Evolutionary conservation across 805 yeast species (phyloP).

Genomic region (Ogataea angusta): DNA sequence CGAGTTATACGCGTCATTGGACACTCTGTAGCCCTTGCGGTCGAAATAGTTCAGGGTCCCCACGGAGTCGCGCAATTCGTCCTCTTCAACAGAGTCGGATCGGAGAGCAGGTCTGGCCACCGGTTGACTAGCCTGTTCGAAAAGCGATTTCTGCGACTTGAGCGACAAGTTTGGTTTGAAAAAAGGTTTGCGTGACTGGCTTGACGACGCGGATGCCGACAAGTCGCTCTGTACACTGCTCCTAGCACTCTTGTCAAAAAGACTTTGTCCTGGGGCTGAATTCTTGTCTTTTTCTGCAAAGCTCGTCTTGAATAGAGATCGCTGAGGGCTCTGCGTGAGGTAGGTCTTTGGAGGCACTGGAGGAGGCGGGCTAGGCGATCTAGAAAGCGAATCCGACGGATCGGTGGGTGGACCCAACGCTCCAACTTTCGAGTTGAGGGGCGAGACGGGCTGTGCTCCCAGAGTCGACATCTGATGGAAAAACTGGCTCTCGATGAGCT

Average conservation of each 20-base stretch:
- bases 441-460: neutral
- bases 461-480: conserved; percentile 8
- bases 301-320: conserved; percentile 1
- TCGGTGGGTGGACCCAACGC: neutral
- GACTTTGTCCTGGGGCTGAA: no score
- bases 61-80: conserved; percentile 13
- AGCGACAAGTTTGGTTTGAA: conserved; percentile 9
- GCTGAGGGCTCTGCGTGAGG: neutral
- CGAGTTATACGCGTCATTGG: conserved; percentile 7
- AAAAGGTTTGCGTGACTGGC: conserved; percentile 5
- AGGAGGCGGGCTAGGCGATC: conserved; percentile 10
- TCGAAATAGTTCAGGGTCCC: conserved; percentile 12
- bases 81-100: conserved; percentile 11
- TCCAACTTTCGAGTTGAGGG: neutral
- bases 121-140: conserved; percentile 2
- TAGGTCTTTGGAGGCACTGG: conserved; percentile 7
- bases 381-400: neutral
- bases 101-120: neutral
- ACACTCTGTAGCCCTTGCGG: conserved; percentile 11
- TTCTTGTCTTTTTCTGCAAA: neutral
- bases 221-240: conserved; percentile 2
- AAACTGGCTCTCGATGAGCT: conserved; percentile 15
- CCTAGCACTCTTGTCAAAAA: no score
- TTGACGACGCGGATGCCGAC: neutral
- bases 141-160: conserved; percentile 9